Conservation (phyloP, 2,329 filamentous ascomycete species). For the Diaporthe nobilis region DNA sequence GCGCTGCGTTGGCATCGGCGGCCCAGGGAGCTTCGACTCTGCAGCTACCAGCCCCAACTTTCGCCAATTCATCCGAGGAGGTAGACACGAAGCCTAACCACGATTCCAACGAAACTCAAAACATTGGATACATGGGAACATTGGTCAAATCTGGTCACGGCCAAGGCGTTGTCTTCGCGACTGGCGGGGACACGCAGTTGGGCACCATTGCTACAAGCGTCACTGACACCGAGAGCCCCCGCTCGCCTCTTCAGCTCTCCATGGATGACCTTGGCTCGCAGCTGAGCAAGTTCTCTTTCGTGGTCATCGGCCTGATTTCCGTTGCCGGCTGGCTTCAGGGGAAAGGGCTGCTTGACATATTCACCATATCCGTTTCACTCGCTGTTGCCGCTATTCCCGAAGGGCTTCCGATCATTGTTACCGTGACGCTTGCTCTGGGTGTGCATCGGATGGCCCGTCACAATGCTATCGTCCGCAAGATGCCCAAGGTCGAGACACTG, state of each 20-base stretch:
- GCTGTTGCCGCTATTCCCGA: slow-evolving; percentile 97
- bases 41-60: slow-evolving; percentile 54
- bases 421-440: slow-evolving; percentile 93
- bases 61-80: slow-evolving; percentile 55
- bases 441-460: slow-evolving; percentile 97
- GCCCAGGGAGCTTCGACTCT: slow-evolving; percentile 45
- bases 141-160: slow-evolving; percentile 95
- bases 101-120: slow-evolving; percentile 81
- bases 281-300: slow-evolving; percentile 96
- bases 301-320: slow-evolving; percentile 93
- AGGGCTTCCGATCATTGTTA: slow-evolving; percentile 97
- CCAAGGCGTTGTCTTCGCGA: slow-evolving; percentile 97
- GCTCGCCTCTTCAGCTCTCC: slow-evolving; percentile 92
- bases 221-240: slow-evolving; percentile 93
- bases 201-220: slow-evolving; percentile 95
- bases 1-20: slow-evolving; percentile 48
- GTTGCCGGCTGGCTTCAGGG: slow-evolving; percentile 91
- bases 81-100: slow-evolving; percentile 61
- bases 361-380: slow-evolving; percentile 96
- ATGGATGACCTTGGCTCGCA: slow-evolving; percentile 99
- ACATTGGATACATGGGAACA: slow-evolving; percentile 99
- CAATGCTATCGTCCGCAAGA: slow-evolving; percentile 93
- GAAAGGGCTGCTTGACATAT: slow-evolving; percentile 91
- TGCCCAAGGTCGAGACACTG: slow-evolving; percentile 97
- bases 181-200: slow-evolving; percentile 93